These are phyloP conservation scores for Thraustochytrium striatum DNA, from an alignment of 352 stramenopile species.

Conservation along the genomic window DNA sequence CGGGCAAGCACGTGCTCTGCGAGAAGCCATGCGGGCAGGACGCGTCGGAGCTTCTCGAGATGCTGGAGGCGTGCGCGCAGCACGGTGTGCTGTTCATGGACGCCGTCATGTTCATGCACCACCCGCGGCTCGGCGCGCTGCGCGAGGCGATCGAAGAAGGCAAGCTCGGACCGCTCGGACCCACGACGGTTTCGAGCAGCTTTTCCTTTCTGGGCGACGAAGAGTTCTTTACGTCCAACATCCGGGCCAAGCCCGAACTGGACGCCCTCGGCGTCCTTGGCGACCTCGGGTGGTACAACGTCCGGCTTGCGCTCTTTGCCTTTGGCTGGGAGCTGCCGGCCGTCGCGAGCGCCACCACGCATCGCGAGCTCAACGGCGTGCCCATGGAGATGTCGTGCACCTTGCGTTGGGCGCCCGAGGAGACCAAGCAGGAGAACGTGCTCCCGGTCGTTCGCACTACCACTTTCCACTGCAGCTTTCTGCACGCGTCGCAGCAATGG, in stretches of 20 bases:
- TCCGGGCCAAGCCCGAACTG: conserved; percentile 55
- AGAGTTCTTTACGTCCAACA: conserved; percentile 57
- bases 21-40: conserved; percentile 63
- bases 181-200: not conserved
- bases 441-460: conserved; percentile 5
- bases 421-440: not conserved
- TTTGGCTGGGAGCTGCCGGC: conserved; percentile 54
- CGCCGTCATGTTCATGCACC: conserved; percentile 66
- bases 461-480: conserved; percentile 60
- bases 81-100: conserved; percentile 53
- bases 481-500: conserved; percentile 54
- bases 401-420: conserved; percentile 50
- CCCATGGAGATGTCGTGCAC: conserved; percentile 57
- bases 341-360: conserved; percentile 50
- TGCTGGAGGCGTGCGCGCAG: conserved; percentile 55
- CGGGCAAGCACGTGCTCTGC: conserved; percentile 63
- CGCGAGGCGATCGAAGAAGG: conserved; percentile 52
- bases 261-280: conserved; percentile 62
- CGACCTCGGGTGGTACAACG: conserved; percentile 63
- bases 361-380: conserved; percentile 54
- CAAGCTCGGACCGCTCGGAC: conserved; percentile 45
- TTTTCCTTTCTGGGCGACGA: conserved; percentile 47
- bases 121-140: conserved; percentile 57
- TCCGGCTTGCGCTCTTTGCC: conserved; percentile 58
- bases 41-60: conserved; percentile 55